Percentiles rank a stretch among this genome's conserved stretches.
These are phyloP conservation scores for Pulveroboletus sp. DNA, from an alignment of 768 basidiomycete genomes.

Conservation along the genomic window DNA sequence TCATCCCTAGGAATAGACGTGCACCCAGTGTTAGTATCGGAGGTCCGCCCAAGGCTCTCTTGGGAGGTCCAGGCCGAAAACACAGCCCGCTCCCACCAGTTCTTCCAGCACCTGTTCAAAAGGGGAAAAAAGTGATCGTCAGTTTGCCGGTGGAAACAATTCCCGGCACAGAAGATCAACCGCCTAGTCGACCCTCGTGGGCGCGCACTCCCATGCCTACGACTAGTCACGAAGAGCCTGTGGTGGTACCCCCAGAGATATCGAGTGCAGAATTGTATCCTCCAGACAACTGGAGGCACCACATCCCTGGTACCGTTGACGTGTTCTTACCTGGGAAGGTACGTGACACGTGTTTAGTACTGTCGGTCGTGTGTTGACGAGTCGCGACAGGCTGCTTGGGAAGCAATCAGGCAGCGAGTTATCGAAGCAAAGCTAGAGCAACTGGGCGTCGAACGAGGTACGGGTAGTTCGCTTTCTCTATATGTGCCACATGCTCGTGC, in stretches of 20 bases:
- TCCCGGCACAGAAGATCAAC: conserved; percentile 33
- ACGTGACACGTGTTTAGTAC: conserved; percentile 14
- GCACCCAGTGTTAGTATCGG: conserved; percentile 68
- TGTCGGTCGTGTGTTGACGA: conserved; percentile 3
- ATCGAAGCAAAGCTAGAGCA: conserved; percentile 81
- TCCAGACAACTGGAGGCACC: conserved; percentile 53
- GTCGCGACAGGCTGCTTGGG: conserved; percentile 61
- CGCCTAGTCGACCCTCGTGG: conserved; percentile 47
- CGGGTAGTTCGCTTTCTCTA: conserved; percentile 48
- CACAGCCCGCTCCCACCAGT: conserved; percentile 55
- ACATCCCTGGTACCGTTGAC: conserved; percentile 65
- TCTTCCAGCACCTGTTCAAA: conserved; percentile 34
- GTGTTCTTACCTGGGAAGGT: conserved; percentile 84
- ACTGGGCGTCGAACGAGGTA: conserved; percentile 70
- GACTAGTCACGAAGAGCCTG: conserved; percentile 29
- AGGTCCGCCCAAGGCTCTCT: conserved; percentile 81
- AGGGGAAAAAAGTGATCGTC: conserved; percentile 63
- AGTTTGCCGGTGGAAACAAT: conserved; percentile 70
- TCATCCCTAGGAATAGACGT: conserved; percentile 58
- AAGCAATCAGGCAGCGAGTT: conserved; percentile 58
- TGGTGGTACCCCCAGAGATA: conserved; percentile 29
- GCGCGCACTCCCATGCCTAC: conserved; percentile 53
- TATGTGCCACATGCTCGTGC: conserved; percentile 77
- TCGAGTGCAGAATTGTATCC: conserved; percentile 55
- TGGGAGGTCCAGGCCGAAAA: conserved; percentile 78